Base-by-base conservation (phyloP, 495 filamentous ascomycete species). In the Lasiosphaeriaceae sp. region DNA sequence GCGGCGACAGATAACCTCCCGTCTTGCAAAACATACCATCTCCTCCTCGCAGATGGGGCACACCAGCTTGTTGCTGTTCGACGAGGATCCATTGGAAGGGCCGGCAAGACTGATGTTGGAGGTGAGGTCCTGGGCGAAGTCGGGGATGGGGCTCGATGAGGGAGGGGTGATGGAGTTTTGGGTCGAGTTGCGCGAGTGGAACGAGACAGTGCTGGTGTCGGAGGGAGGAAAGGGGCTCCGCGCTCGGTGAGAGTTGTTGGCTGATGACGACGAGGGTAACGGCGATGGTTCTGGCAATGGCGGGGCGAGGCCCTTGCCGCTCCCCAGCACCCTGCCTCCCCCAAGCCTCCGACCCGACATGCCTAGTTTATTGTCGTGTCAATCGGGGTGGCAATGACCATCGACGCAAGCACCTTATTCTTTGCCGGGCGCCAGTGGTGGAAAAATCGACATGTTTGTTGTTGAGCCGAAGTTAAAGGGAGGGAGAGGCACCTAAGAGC, bases 41-140 rank as follows among this genome's bases (percentile, higher is more conserved):
- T 96, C 91, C 72, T 97, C 94, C 63, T 86, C 89, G 72, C 94
- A 98, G 57, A 98, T 97, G 44, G 94, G 94, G 70, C 94, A 98
- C 23, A 89, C 83, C 46, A 98, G 81, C 74, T 82, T 62, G 54
- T 80, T 59, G 71, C 69, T 68, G 11, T n/a, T n/a, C n/a, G 67
- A 49, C n/a, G 71, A 61, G 24, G 64, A 62, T 39, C 68, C 66
- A 47, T 69, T 71, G 50, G 77, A 76, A 0, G 77, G 66, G 0
- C 75, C 73, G 44, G 74, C 77, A 31, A 77, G 61, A 54, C 68
- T 80, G 60, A 80, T 66, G 61, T 77, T 77, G 57, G 76, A 75
- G 11, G 73, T 68, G 19, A 79, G 66, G 56, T 79, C 76, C 56
- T 78, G 77, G 20, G 65, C 45, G 49, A 73, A 70, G 51, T 74